Evolutionary conservation across 768 basidiomycete species (phyloP).

Genomic region (Termitomyces sp.): DNA sequence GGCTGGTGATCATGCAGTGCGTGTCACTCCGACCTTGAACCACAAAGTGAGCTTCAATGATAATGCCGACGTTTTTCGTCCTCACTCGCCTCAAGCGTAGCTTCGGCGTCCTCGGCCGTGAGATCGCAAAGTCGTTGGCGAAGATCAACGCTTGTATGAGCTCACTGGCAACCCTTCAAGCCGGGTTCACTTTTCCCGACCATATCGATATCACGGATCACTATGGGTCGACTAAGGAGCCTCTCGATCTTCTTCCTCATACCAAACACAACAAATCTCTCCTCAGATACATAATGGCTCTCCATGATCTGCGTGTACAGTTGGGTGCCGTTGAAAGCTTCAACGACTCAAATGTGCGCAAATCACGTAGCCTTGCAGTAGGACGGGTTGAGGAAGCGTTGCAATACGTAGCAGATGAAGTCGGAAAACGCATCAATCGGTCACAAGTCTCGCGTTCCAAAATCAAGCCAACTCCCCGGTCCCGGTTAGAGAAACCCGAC

Average conservation of each 20-base stretch:
- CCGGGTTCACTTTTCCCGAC: conserved; percentile 6
- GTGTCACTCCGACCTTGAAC: background rate
- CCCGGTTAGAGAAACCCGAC: background rate
- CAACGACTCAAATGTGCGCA: conserved; percentile 1
- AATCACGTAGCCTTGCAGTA: conserved; percentile 2
- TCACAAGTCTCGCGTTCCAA: background rate
- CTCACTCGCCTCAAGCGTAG: background rate
- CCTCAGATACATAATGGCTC: background rate
- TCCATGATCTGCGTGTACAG: background rate
- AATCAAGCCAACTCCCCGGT: background rate
- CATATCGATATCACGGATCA: conserved; percentile 2
- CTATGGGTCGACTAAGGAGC: background rate
- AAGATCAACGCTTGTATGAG: background rate
- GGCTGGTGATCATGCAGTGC: background rate
- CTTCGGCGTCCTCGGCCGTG: background rate
- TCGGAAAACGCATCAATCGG: background rate
- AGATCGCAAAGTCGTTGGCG: conserved; percentile 4
- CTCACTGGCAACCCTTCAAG: background rate
- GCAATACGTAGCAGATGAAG: background rate
- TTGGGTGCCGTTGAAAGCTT: conserved; percentile 1
- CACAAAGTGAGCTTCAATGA: background rate
- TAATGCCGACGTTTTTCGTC: background rate
- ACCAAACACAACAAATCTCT: conserved; percentile 7
- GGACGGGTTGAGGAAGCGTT: conserved; percentile 1
- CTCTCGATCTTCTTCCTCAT: conserved; percentile 4